Percentiles rank a stretch among this genome's conserved stretches.
These are phyloP conservation scores for Alternaria viburni DNA, from an alignment of 2,329 filamentous ascomycete genomes.

Conservation along the genomic window DNA sequence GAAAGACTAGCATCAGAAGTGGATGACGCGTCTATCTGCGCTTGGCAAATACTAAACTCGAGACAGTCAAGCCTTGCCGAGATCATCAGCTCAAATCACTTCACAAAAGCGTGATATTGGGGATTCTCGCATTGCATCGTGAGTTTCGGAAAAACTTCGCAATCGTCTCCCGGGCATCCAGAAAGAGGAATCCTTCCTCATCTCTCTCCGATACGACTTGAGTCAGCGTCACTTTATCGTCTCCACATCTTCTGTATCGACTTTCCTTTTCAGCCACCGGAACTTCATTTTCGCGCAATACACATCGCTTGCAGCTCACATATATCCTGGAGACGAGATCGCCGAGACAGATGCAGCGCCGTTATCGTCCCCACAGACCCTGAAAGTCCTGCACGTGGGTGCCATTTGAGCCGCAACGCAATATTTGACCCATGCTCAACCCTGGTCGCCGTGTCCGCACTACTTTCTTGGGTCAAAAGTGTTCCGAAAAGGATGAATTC, in stretches of 20 bases:
- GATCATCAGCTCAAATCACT: background rate
- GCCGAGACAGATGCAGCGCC: background rate
- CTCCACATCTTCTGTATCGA: background rate
- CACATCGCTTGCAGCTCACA: background rate
- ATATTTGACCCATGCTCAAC: background rate
- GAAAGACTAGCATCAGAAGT: background rate
- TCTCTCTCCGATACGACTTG: background rate
- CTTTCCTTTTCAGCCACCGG: constrained; percentile 1
- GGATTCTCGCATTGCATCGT: background rate
- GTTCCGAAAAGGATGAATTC: background rate
- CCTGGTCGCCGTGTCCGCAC: background rate
- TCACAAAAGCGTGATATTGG: background rate
- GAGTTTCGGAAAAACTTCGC: background rate
- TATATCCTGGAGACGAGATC: background rate
- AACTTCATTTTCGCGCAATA: constrained; percentile 1
- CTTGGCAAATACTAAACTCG: background rate
- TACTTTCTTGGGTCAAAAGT: background rate
- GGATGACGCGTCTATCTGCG: background rate
- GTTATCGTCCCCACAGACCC: background rate
- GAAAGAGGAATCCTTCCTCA: background rate
- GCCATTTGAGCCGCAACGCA: background rate
- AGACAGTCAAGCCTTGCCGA: background rate
- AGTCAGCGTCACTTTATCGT: background rate
- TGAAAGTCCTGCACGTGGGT: background rate
- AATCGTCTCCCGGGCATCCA: background rate